Evolutionary conservation across 768 basidiomycete genomes (phyloP).

Genomic region (Chalciporus piperatus): DNA sequence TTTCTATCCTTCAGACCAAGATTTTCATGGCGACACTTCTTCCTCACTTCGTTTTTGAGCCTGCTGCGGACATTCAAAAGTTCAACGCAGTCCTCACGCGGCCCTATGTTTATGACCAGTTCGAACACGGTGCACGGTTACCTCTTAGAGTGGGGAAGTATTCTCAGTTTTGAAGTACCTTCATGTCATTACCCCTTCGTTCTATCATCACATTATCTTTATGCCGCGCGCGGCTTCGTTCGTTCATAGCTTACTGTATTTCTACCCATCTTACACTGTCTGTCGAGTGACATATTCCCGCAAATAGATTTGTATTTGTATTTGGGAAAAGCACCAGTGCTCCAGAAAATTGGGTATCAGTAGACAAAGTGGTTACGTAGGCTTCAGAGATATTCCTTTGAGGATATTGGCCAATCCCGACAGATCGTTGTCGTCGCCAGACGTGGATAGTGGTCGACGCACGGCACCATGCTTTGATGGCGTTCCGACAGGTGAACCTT

Average conservation of each 20-base stretch:
- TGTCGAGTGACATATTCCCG: not conserved
- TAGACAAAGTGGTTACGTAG: not conserved
- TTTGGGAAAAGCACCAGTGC: not conserved
- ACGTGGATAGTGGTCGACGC: not conserved
- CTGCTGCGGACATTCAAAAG: constrained; percentile 44
- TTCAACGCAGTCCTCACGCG: constrained; percentile 49
- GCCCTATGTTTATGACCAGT: constrained; percentile 44
- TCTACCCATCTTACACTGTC: not conserved
- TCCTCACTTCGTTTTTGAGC: constrained; percentile 44
- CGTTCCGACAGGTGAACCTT: constrained; percentile 18
- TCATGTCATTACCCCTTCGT: not conserved
- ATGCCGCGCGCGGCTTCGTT: not conserved
- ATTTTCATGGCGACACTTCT: constrained; percentile 46
- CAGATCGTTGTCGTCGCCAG: constrained; percentile 6
- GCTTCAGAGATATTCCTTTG: constrained; percentile 10
- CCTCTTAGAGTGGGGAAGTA: constrained; percentile 33
- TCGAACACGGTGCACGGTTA: constrained; percentile 39
- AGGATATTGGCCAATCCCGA: constrained; percentile 11
- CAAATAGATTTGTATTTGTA: not conserved
- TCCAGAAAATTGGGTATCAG: not conserved
- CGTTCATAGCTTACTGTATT: constrained; percentile 1
- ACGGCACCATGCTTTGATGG: not conserved
- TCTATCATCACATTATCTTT: not conserved
- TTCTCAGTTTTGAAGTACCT: not conserved
- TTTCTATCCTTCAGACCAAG: constrained; percentile 50